phyloP scores from a whole-genome alignment of 2,329 filamentous ascomycete genomes.

The Fusarium annulatum region DNA sequence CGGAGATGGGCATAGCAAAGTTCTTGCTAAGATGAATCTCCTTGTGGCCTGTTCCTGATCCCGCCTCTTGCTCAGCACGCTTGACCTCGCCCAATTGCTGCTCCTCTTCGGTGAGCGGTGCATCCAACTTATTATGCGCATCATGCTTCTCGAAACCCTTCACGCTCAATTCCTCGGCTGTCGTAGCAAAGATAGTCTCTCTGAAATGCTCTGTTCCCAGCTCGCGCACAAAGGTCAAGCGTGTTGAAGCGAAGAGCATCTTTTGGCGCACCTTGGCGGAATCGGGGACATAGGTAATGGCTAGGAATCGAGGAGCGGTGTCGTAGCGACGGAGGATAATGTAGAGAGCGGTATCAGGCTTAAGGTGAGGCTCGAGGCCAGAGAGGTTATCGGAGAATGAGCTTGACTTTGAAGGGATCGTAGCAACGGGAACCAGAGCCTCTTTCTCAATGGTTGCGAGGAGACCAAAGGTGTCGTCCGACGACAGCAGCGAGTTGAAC shows the following conservation, averaged over 20 bases:
- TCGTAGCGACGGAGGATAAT: conserved; percentile 78
- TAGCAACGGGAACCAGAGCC: conserved; percentile 69
- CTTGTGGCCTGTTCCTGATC: conserved; percentile 71
- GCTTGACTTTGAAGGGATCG: conserved; percentile 63
- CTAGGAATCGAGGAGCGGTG: conserved; percentile 68
- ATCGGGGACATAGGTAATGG: conserved; percentile 83
- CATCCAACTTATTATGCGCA: conserved; percentile 70
- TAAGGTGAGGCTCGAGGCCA: conserved; percentile 71
- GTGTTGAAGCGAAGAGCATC: conserved; percentile 85
- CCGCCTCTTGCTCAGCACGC: conserved; percentile 78
- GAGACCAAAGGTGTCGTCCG: conserved; percentile 72
- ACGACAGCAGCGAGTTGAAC: conserved; percentile 76
- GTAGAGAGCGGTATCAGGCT: conserved; percentile 76
- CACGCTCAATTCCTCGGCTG: conserved; percentile 73
- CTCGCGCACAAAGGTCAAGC: conserved; percentile 79
- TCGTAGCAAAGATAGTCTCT: conserved; percentile 79
- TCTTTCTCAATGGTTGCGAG: conserved; percentile 78
- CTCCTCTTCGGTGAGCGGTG: conserved; percentile 84
- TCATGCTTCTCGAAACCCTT: conserved; percentile 80
- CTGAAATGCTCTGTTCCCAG: conserved; percentile 82
- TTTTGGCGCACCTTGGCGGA: conserved; percentile 83
- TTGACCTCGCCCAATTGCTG: conserved; percentile 76
- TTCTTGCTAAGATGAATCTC: conserved; percentile 69
- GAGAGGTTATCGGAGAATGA: conserved; percentile 73
- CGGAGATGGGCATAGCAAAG: conserved; percentile 67